Conservation (phyloP, 2,329 filamentous ascomycete genomes). For the Alternaria dauci region DNA sequence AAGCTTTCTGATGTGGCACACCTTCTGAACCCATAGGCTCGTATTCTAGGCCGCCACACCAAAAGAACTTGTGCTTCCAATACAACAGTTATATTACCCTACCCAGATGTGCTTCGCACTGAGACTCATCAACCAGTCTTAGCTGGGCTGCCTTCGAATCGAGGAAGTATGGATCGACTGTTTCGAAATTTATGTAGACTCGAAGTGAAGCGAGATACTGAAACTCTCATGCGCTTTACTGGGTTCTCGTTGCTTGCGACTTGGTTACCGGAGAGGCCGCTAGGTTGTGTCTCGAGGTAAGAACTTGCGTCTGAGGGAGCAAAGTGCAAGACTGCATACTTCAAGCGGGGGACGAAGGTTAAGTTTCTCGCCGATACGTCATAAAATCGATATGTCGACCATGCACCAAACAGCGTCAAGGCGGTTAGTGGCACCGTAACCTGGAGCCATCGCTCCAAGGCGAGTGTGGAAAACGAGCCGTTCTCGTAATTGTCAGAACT, state of each 20-base stretch:
- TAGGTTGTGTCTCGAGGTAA: not conserved
- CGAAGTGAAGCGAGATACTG: not conserved
- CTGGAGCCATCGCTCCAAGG: constrained; percentile 49
- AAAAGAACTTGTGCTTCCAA: not conserved
- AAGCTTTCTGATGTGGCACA: not conserved
- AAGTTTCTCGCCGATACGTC: not conserved
- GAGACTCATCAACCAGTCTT: not conserved
- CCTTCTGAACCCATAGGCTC: not conserved
- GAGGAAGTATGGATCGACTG: not conserved
- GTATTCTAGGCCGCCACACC: not conserved
- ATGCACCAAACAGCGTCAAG: constrained; percentile 38
- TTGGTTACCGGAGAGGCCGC: not conserved
- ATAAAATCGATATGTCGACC: constrained; percentile 25
- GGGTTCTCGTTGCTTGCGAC: no score
- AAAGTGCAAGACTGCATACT: not conserved
- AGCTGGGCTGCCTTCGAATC: not conserved
- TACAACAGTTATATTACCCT: not conserved
- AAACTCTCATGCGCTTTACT: not conserved
- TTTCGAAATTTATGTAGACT: not conserved
- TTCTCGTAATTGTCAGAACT: not conserved
- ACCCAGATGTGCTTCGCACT: not conserved
- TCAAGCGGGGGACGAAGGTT: constrained; percentile 1
- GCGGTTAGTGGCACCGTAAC: constrained; percentile 51
- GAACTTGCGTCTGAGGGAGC: not conserved
- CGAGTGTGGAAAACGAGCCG: constrained; percentile 40